phyloP scores from a whole-genome alignment of 257 asterid genomes.

The Gentiana dahurica region DNA sequence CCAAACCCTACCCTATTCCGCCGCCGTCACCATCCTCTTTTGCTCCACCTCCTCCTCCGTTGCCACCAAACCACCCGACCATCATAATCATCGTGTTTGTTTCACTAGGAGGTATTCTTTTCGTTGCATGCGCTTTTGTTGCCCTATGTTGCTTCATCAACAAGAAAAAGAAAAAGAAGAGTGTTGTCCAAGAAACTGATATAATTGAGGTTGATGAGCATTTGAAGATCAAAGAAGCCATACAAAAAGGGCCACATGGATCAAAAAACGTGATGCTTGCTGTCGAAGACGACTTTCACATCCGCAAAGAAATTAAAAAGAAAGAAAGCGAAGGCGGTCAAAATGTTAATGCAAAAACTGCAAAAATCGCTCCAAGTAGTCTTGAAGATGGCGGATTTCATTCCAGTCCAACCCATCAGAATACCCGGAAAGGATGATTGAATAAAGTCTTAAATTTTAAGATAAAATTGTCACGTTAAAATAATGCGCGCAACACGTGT shows the following conservation, averaged over 20 bases:
- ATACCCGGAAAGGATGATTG: background rate
- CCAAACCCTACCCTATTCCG: slow-evolving; percentile 3
- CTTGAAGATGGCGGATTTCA: slow-evolving; percentile 23
- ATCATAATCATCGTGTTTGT: slow-evolving; percentile 18
- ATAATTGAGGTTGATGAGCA: slow-evolving; percentile 22
- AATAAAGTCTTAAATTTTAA: no score
- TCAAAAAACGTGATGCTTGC: slow-evolving; percentile 16
- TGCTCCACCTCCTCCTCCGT: slow-evolving; percentile 18
- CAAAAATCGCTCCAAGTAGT: slow-evolving; percentile 13
- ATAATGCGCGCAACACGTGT: no score
- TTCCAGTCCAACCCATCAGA: slow-evolving; percentile 5
- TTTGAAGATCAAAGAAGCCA: slow-evolving; percentile 22
- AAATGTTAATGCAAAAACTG: slow-evolving; percentile 9
- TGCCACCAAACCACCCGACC: slow-evolving; percentile 13
- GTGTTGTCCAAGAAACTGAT: slow-evolving; percentile 12
- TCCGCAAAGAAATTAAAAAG: slow-evolving; percentile 11
- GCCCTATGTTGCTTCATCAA: slow-evolving; percentile 22
- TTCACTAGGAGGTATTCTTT: slow-evolving; percentile 17
- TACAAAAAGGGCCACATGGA: slow-evolving; percentile 26
- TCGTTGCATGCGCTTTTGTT: slow-evolving; percentile 14
- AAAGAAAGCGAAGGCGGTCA: slow-evolving; percentile 15
- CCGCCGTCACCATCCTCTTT: slow-evolving; percentile 12
- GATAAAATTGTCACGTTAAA: no score
- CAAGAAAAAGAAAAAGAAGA: slow-evolving; percentile 16
- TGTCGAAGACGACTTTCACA: slow-evolving; percentile 24